Percentiles rank a stretch among this genome's conserved stretches.
phyloP scores from a whole-genome alignment of 306 rosid species.

The Castanea mollissima region DNA sequence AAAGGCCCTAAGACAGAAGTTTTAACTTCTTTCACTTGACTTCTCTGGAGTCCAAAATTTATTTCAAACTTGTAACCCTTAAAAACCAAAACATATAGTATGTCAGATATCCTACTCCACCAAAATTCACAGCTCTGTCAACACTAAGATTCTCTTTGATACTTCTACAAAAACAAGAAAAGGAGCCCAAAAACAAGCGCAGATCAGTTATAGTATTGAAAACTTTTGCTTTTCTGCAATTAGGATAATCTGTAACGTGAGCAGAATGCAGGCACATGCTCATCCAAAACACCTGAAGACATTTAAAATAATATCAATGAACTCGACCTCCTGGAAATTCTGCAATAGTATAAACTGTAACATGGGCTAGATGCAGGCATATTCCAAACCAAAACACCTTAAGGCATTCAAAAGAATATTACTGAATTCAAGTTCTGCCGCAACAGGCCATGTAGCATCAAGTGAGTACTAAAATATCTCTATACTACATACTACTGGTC shows the following conservation, averaged over 20 bases:
- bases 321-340: not conserved
- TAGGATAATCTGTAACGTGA: not conserved
- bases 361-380: not conserved
- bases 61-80: not conserved
- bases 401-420: not conserved
- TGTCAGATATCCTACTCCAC: not conserved
- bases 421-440: not conserved
- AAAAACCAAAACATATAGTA: not conserved
- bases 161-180: not conserved
- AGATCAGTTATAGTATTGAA: too few species aligned
- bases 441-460: not conserved
- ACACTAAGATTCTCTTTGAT: not conserved
- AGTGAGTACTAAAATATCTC: not conserved
- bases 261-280: not conserved
- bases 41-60: not conserved
- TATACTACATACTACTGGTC: not conserved
- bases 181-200: not conserved
- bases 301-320: not conserved
- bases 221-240: not conserved
- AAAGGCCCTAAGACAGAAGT: not conserved
- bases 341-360: not conserved
- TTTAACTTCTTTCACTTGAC: not conserved
- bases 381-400: not conserved
- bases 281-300: not conserved
- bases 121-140: not conserved